These are phyloP conservation scores for Coniophora puteana DNA, from an alignment of 1,284 basidiomycete genomes.

Conservation along the genomic window DNA sequence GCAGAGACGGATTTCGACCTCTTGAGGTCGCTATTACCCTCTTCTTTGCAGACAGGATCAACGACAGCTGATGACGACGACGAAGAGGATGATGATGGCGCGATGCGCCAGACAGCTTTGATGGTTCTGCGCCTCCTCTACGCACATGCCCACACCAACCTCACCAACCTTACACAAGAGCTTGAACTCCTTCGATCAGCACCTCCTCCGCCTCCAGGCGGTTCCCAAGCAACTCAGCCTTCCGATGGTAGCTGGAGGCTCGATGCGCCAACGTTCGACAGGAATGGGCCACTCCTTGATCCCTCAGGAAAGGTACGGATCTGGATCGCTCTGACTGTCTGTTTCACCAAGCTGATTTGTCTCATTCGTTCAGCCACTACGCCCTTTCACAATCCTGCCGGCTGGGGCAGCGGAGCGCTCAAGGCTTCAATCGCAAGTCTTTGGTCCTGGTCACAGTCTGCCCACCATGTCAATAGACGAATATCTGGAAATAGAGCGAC, in stretches of 20 bases:
- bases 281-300: constrained; percentile 69
- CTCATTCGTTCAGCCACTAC: constrained; percentile 65
- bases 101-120: constrained; percentile 63
- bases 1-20: constrained; percentile 60
- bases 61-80: constrained; percentile 37
- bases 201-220: constrained; percentile 37
- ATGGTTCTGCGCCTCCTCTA: constrained; percentile 74
- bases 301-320: constrained; percentile 63
- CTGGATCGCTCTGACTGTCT: neutral
- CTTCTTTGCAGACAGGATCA: constrained; percentile 25
- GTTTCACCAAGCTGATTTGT: constrained; percentile 7
- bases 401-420: constrained; percentile 63
- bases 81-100: constrained; percentile 61
- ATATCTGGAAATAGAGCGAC: constrained; percentile 84
- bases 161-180: constrained; percentile 74
- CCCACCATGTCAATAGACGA: constrained; percentile 98
- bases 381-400: constrained; percentile 91
- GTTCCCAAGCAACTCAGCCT: no score
- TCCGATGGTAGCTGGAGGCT: constrained; percentile 75
- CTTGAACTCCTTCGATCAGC: constrained; percentile 65
- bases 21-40: constrained; percentile 57
- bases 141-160: constrained; percentile 64
- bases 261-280: constrained; percentile 52
- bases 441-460: constrained; percentile 81
- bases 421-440: constrained; percentile 77